A percentile compares a stretch with the other conserved stretches of the same genome.
Evolutionary conservation across 2,329 filamentous ascomycete genomes (phyloP).

Genomic region (Colletotrichum sp.): DNA sequence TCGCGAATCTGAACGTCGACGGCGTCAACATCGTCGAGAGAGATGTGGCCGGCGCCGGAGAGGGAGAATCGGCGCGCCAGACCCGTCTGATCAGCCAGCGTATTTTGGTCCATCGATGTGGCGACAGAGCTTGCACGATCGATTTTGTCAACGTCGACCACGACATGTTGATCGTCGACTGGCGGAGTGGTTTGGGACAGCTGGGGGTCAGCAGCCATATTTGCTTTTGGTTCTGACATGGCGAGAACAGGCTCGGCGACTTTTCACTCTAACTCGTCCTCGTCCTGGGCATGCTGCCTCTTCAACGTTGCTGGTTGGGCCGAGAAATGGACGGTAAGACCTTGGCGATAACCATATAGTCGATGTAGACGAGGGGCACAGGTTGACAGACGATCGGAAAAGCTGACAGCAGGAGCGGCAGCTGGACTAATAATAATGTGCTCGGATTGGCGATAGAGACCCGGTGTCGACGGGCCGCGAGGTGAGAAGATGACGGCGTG

Average conservation of each 20-base stretch:
- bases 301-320: not conserved
- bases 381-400: not conserved
- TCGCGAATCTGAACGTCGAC: constrained; percentile 59
- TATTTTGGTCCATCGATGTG: constrained; percentile 27
- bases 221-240: not conserved
- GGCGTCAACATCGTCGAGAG: constrained; percentile 57
- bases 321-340: not conserved
- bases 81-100: constrained; percentile 9
- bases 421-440: not conserved
- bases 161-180: not conserved
- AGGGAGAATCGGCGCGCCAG: constrained; percentile 29
- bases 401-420: not conserved
- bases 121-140: constrained; percentile 37
- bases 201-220: not conserved
- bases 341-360: not conserved
- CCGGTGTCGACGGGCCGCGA: not conserved
- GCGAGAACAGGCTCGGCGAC: not conserved
- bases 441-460: not conserved
- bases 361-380: not conserved
- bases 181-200: not conserved
- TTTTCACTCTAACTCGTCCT: not conserved
- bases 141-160: constrained; percentile 32
- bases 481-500: not conserved
- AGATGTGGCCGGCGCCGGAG: constrained; percentile 40
- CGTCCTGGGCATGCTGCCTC: not conserved